Base-by-base conservation (phyloP, 352 stramenopile species). In the Blastocystis hominis region DNA sequence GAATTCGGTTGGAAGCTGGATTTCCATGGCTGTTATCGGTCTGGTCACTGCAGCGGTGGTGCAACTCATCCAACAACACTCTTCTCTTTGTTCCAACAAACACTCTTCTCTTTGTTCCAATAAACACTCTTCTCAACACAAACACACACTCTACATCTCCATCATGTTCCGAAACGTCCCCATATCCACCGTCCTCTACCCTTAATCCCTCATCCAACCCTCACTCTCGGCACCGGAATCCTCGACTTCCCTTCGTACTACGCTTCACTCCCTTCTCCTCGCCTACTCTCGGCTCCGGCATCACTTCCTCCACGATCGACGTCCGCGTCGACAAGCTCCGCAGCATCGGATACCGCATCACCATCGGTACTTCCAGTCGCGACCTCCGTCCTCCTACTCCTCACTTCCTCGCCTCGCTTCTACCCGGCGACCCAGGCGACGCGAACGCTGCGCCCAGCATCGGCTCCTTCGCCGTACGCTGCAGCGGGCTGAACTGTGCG, bases 321-420 rank as follows among this genome's bases (percentile, higher is more conserved):
- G 61, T 80, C 9, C 70, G 70, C 6, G 6, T 80, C 13, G 70
- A 80, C 46, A 80, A 44, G 55, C 70, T 80, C 4, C 54, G 70
- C 36, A 80, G 15, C 70, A 80, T 80, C 30, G 70, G 70, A 56
- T 80, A 80, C 20, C 70, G 70, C 55, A 66, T 30, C 44, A 80
- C 70, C 70, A 80, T 80, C 30, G 70, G 70, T 56, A 80, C 30
- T 56, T 40, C 36, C 40, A 80, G 70, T 40, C 38, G 61, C 3
- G 70, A 80, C 40, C 38, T 30, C 5, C 63, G 36, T 47, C 40
- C 36, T 75, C 24, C 46, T 9, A 64, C 38, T 2, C n/a, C 10
- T 59, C 50, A 59, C 50, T n/a, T 59, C 50, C n/a, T 20, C 50
- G 13, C 50, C 1, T 20, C 50, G n/a, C n/a, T 59, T 20, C n/a